Evolutionary conservation across 495 filamentous ascomycete species (phyloP), one percentile per base, ranked within the genome.

Genomic region (Pyrenula massariospora): DNA sequence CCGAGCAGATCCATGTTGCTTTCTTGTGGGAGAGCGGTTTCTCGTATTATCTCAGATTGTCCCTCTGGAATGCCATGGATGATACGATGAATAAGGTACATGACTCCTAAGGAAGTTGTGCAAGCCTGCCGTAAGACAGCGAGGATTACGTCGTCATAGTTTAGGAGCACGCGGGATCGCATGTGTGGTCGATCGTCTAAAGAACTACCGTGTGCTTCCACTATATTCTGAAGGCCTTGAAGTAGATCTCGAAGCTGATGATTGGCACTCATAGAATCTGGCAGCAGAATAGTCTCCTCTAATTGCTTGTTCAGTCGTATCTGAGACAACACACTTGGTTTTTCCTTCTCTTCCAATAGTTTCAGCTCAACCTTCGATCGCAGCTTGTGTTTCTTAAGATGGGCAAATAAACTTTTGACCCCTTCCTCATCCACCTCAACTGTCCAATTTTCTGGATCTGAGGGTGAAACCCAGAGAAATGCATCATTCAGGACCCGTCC

Each of bases 401-500:
- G 89, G 47, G 77, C 76, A 56, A 81, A 52, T 59, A 98, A 71
- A 8, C 54, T 67, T 8, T 79, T 69, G 0, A 80, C 80, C 59
- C 88, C 81, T 21, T 63, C 67, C 25, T 77, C 82, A 68, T 95
- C 91, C 22, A 89, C 84, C 60, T 98, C 93, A 60, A 97, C 77
- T 48, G 95, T 65, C 77, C 86, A 95, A n/a, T 53, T 12, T 22
- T 48, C 48, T 15, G 67, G 56, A 5, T 67, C 57, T 51, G 70
- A 61, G 36, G 74, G 66, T 49, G 78, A 66, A 2, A 83, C 84
- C 73, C 93, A 96, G 24, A 98, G 75, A 72, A 96, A 95, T 23
- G 88, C 87, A 68, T 98, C 93, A 69, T 91, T 81, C 23, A 96
- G 73, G 10, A 96, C 75, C 48, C 89, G 79, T 49, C 93, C 91